Conservation (phyloP, 2,329 filamentous ascomycete genomes). For the Fusarium sp. region DNA sequence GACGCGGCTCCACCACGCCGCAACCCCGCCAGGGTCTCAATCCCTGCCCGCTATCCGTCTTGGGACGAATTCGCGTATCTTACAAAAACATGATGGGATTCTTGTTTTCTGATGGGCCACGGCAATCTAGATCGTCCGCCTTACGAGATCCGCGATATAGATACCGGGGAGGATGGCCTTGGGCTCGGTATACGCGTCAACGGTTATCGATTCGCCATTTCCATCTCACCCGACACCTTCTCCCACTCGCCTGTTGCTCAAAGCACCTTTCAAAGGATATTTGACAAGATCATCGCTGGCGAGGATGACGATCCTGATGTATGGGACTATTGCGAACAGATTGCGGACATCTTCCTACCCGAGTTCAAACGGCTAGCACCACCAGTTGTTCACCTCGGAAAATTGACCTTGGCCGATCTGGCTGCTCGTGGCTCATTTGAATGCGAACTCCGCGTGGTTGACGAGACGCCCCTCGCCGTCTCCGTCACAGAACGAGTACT, state of each 20-base stretch:
- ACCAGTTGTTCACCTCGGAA: background rate
- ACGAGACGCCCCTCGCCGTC: background rate
- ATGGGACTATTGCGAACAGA: background rate
- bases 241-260: background rate
- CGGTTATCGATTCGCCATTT: background rate
- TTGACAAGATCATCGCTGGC: background rate
- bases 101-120: background rate
- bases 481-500: background rate
- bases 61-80: too few species aligned
- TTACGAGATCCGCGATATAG: background rate
- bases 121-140: background rate
- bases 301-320: background rate
- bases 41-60: background rate
- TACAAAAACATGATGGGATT: too few species aligned
- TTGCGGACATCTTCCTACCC: background rate
- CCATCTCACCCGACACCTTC: background rate
- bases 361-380: background rate
- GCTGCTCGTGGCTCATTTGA: background rate
- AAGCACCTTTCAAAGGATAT: background rate
- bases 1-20: conserved; percentile 5
- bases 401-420: background rate
- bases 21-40: background rate
- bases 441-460: background rate
- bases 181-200: background rate
- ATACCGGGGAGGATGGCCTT: background rate